Evolutionary conservation across 2,329 filamentous ascomycete species (phyloP), one percentile per base, ranked within the genome.

Genomic region (Juglanconis oblonga): DNA sequence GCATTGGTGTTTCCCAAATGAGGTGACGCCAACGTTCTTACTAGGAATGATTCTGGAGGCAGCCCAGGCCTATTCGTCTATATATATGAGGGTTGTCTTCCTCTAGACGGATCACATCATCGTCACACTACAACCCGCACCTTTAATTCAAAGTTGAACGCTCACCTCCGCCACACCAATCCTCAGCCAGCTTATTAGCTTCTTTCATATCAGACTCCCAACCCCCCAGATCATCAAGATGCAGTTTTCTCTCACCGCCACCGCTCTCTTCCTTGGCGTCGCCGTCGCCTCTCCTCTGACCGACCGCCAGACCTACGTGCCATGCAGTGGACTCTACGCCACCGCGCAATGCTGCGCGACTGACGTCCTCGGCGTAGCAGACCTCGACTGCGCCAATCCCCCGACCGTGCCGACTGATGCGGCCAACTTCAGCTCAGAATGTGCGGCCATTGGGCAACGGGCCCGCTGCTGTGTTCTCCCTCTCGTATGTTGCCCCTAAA

Each of bases 301-400:
- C 50, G 70, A 73, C 61, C 74, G 76, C 52, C 73, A 74, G 67
- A 64, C 65, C 5, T 80, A 79, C 58, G 54, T 67, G 8, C 71
- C 79, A 47, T 81, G 80, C 67, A 71, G 71, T 35, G 73, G 73
- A 17, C 72, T 80, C 24, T 79, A 79, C 66, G 70, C 68, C 65
- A 75, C 66, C 36, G 67, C 81, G 3, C 78, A 82, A 64, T 88
- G 86, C 77, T 88, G 86, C 69, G 81, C 84, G 13, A 85, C 84
- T 31, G 82, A 87, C 64, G 78, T 88, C 38, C 79, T 87, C 44
- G 79, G 82, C 61, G 63, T 87, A 60, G 82, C 79, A 3, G 74
- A 84, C 69, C 74, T 87, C 31, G 75, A 88, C 75, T 88, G 86
- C 70, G 72, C 67, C 17, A 69, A 73, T 45, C 62, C 68, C 7